Evolutionary conservation across 2,329 filamentous ascomycete species (phyloP), one percentile per base, ranked within the genome.

Genomic region (Talaromyces sp.): DNA sequence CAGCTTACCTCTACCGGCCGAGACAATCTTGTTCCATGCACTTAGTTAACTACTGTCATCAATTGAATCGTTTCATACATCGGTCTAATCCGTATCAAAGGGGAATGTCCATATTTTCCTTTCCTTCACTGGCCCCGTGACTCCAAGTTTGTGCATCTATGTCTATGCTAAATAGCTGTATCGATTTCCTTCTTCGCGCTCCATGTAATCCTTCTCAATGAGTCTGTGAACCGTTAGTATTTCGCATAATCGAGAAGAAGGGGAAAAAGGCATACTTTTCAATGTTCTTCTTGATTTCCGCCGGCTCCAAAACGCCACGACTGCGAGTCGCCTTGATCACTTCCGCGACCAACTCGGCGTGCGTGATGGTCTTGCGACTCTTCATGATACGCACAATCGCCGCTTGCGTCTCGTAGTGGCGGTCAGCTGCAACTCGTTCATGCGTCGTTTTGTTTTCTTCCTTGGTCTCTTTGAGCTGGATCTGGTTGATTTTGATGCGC

Each of bases 311-410:
- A 17, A 89, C 90, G 13, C 94, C 95, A 56, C 94, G 82, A 64
- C 84, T 89, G 78, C 87, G 89, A 1, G 93, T 99, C 69, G 93
- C 86, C 66, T 87, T 89, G 69, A 99, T 97, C 17, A 96, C 91
- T 77, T 97, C 92, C 2, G 88, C 86, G 19, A 97, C 89, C 25
- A 99, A 77, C 71, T 96, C 89, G n/a, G 84, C 80, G 70, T 97
- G 93, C 4, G 84, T 85, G 75, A 97, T 92, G 8, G 77, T 83
- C 83, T 97, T 97, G 63, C 91, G 82, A 63, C 87, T 89, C 84
- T 99, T 99, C 89, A 99, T 92, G 69, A 99, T 96, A 17, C 94
- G 81, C 61, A 99, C 94, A 69, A 99, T 95, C 0, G 94, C 93
- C 0, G 94, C 94, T 73, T 99, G 94, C 0, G 92, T 97, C 77